Evolutionary conservation across 2,329 filamentous ascomycete species (phyloP), one percentile per base, ranked within the genome.

Genomic region (Claviceps humidiphila): DNA sequence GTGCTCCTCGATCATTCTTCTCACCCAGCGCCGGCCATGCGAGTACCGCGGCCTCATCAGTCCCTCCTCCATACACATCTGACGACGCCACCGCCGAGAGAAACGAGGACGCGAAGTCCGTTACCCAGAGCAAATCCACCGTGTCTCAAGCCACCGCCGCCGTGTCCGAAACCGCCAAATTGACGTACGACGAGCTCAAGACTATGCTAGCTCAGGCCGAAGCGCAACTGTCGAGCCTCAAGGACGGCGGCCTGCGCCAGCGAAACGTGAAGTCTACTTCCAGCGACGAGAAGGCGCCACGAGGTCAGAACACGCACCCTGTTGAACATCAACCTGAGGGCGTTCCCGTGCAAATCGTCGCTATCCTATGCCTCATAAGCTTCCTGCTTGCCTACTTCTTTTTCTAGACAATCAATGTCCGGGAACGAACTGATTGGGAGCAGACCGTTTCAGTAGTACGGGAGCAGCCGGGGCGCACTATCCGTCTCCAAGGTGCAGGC

Each of bases 331-430:
- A 70, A 6, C 63, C 66, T 58, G 82, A 89, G 60, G 91, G 93
- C 22, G 91, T 98, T 3, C 84, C 93, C 0, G 81, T 98, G 49
- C 85, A 91, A 67, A 80, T 91, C 56, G 87, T 87, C 45, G 91
- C 93, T 22, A 74, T 81, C 22, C 73, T 98, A 44, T 96, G 90
- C 66, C 74, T 98, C 61, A 62, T 95, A 57, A 90, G 88, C 74
- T 98, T 98, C 73, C 71, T 98, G 64, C 78, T 97, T 60, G 93
- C 89, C 52, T 98, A 96, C 71, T 81, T 97, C 69, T 89, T 98
- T 75, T 98, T 98, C 71, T 98, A 82, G 42, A 34, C 16, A 7
- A 1, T 5, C 24, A 14, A n/a, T 40, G 14, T n/a, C 9, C 9
- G 30, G 16, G 16, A 8, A n/a, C n/a, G 8, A 8, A 8, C 34